These are phyloP conservation scores for Ganoderma meredithae DNA, from an alignment of 1,284 basidiomycete genomes.

Conservation along the genomic window DNA sequence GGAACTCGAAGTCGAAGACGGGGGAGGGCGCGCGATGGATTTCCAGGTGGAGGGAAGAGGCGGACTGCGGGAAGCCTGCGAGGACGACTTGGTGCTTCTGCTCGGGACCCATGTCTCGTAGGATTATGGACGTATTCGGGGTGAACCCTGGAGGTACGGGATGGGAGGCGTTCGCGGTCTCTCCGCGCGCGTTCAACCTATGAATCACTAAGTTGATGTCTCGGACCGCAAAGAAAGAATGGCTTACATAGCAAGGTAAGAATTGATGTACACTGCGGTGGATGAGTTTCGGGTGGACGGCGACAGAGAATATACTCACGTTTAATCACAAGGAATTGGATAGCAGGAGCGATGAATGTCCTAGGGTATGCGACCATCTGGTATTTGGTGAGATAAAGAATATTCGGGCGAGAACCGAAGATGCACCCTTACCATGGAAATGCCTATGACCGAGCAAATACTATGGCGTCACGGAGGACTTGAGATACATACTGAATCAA, in stretches of 20 bases:
- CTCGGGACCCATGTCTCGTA: slow-evolving; percentile 16
- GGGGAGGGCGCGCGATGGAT: not conserved
- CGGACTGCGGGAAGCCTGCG: not conserved
- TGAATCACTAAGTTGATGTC: not conserved
- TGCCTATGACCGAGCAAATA: slow-evolving; percentile 36
- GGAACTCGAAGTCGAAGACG: slow-evolving; percentile 1
- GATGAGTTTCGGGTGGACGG: not conserved
- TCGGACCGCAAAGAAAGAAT: too few species aligned
- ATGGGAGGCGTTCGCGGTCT: not conserved
- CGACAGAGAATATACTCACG: slow-evolving; percentile 28
- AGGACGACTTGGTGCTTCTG: slow-evolving; percentile 6
- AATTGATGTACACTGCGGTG: slow-evolving; percentile 40
- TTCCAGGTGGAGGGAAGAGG: not conserved
- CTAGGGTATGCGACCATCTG: slow-evolving; percentile 37
- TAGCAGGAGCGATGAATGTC: slow-evolving; percentile 38
- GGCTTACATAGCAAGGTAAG: slow-evolving; percentile 40
- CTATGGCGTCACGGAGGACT: slow-evolving; percentile 17
- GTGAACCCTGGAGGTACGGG: slow-evolving; percentile 1
- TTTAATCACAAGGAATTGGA: slow-evolving; percentile 41
- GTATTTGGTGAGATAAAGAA: not conserved
- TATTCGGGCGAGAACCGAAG: not conserved
- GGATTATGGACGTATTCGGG: slow-evolving; percentile 12
- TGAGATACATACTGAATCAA: not conserved
- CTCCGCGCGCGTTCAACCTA: slow-evolving; percentile 30
- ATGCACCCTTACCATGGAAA: slow-evolving; percentile 30